Evolutionary conservation across 495 filamentous ascomycete species (phyloP), one percentile per base, ranked within the genome.

Genomic region (Cryomyces antarcticus): DNA sequence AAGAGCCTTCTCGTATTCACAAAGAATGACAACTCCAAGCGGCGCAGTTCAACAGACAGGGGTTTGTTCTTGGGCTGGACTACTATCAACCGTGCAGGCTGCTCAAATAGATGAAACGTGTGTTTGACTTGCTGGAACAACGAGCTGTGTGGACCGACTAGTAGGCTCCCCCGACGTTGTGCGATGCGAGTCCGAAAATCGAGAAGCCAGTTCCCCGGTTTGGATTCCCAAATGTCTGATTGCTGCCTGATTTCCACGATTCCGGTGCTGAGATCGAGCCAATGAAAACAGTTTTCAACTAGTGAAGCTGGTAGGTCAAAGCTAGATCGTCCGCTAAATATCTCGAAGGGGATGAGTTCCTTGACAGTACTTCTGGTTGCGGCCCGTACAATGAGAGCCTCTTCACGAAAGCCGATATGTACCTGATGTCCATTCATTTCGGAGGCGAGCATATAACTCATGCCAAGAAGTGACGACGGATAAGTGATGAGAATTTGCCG

Each of bases 351-450:
- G 7, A 72, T 45, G 4, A 65, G 48, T 29, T 70, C 62, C 3
- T 65, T 41, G 6, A 58, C 24, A 4, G 11, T 37, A 5, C 38
- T 35, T 3, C 30, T 7, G 0, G 40, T 17, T 1, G 2, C 17
- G 5, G 65, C 61, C 30, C 67, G 48, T 27, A 73, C 56, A 5
- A 73, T 43, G 9, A 59, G 48, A 3, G 50, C 28, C 0, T 47
- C 49, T 7, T 56, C 45, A 6, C 66, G 62, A 35, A 63, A 51
- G 1, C 70, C 71, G 38, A 75, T 51, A 51, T 75, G 68, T 4
- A 76, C 53, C 29, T 63, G 43, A 38, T 69, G 56, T 0, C 44
- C 49, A 17, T 55, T 4, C 7, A 57, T 49, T 5, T 1, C 31
- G 35, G 40, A 49, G 9, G 53, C 55, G 5, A 72, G 49, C 5